Base-by-base conservation (phyloP, 306 rosid genomes). In the Fragaria vesca region DNA sequence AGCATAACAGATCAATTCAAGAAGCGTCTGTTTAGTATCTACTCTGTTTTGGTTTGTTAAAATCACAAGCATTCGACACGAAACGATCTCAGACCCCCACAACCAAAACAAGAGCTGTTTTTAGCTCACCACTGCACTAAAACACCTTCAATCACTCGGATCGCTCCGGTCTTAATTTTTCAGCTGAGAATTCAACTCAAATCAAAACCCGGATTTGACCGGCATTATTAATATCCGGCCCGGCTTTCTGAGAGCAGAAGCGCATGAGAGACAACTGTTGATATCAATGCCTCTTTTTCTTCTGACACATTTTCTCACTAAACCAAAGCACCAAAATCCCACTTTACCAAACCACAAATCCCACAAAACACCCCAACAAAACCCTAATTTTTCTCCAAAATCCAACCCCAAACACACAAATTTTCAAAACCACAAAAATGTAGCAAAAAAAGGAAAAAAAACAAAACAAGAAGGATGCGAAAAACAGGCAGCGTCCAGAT, bases 401-500 rank as follows among this genome's bases (percentile, higher is more conserved):
- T 52, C 15, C 28, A 43, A 52, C 45, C 57, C 38, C 54, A 28
- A 46, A 46, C 26, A 17, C 12, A 7, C 46, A 42, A 42, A 6
- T 1, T 40, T 40, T 6, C 34, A 30, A 47, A 62, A 62, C 40
- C 18, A 8, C 47, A 57, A 81, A 30, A n/a, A 12, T 13, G 40
- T 0, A 75, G 1, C 42, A 79, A 67, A n/a, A 73, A 32, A 42
- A 8, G 7, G 4, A 11, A 17, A 60, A 16, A 7, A 55, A n/a
- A 15, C 12, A 4, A 20, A 18, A 5, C 40, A 0, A 0, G 40
- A 48, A 57, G 51, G 18, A 32, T 3, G 36, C 36, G 8, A 3
- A 71, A 11, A 28, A 78, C 36, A 57, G 32, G 45, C 69, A 45
- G 83, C 81, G 69, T 67, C 76, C 80, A 57, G 89, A 87, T 85